Conservation (phyloP, 2,329 filamentous ascomycete species). For the Apiospora aurea region DNA sequence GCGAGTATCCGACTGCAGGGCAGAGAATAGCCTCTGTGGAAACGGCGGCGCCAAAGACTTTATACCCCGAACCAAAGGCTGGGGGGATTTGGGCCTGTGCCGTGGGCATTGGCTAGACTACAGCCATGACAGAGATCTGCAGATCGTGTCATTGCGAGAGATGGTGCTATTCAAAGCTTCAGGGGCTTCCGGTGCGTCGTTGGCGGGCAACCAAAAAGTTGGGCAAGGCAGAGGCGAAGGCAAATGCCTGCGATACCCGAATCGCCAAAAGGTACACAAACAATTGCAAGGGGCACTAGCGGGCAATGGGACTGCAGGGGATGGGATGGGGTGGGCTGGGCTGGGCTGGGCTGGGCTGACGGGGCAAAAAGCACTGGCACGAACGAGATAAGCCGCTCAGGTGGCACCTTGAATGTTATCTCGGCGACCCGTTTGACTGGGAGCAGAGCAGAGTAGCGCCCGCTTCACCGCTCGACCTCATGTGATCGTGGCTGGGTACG, state of each 20-base stretch:
- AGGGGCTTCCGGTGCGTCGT: slow-evolving; percentile 18
- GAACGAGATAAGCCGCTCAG: slow-evolving; percentile 11
- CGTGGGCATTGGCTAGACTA: background rate
- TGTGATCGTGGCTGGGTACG: slow-evolving; percentile 14
- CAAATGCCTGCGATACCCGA: slow-evolving; percentile 12
- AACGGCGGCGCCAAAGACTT: slow-evolving; percentile 12
- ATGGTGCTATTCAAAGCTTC: slow-evolving; percentile 15
- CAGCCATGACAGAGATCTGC: slow-evolving; percentile 1
- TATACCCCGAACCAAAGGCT: slow-evolving; percentile 2
- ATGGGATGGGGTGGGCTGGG: background rate
- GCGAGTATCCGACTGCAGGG: slow-evolving; percentile 5
- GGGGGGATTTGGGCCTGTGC: background rate
- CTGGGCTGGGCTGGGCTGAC: background rate
- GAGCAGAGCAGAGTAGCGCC: slow-evolving; percentile 5
- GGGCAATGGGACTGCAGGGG: background rate
- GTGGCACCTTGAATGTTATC: slow-evolving; percentile 13
- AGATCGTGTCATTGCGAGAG: slow-evolving; percentile 6
- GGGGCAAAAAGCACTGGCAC: slow-evolving; percentile 11
- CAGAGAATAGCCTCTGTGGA: background rate
- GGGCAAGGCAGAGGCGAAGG: background rate
- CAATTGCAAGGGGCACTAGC: slow-evolving; percentile 15
- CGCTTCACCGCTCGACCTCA: slow-evolving; percentile 16
- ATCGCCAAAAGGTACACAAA: slow-evolving; percentile 17
- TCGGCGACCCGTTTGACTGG: slow-evolving; percentile 7
- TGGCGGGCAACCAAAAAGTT: background rate